Evolutionary conservation across 1,139 yeast species (phyloP), one percentile per base, ranked within the genome.

Genomic region (Saccharomyces hybrid): DNA sequence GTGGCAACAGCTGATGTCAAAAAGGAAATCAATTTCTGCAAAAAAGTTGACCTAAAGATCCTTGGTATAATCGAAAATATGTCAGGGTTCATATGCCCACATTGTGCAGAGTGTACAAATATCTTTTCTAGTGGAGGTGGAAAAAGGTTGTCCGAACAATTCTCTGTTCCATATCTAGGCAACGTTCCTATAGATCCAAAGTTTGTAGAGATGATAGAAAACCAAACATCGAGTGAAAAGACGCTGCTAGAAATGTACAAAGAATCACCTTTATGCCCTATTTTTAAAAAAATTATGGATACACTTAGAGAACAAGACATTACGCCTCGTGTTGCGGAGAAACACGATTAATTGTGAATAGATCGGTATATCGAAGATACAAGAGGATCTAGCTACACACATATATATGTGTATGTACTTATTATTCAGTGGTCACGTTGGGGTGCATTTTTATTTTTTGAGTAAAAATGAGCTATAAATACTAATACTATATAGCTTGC

Each of bases 91-190:
- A 86, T 90, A 6, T 95, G 99, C 68, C 99, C 99, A 0, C 83
- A 84, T 68, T 95, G 99, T 70, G 80, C 87, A 1, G 98, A 91
- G 66, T 85, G 93, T 67, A 90, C 97, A 2, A 84, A 91, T 67
- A 88, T 95, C 31, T 95, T 95, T 68, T 87, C 91, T 63, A 80
- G 86, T 52, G 99, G 98, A 4, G 99, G 99, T 13, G 99, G 99
- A 1, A 71, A 79, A 62, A 73, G 72, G 16, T 73, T 95, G 52
- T 86, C 97, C 29, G 73, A 77, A 41, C 80, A 80, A 52, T 78
- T 82, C 57, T 71, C 75, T 5, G 73, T 93, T 46, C 81, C 83
- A 7, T 90, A 84, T 64, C 74, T 95, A 61, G 99, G 98, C 0
- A 82, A 82, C 54, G 82, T 95, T 2, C 99, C 99, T 0, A 88